These are phyloP conservation scores for Aureobasidium sp. DNA, from an alignment of 2,329 filamentous ascomycete species.

Conservation along the genomic window DNA sequence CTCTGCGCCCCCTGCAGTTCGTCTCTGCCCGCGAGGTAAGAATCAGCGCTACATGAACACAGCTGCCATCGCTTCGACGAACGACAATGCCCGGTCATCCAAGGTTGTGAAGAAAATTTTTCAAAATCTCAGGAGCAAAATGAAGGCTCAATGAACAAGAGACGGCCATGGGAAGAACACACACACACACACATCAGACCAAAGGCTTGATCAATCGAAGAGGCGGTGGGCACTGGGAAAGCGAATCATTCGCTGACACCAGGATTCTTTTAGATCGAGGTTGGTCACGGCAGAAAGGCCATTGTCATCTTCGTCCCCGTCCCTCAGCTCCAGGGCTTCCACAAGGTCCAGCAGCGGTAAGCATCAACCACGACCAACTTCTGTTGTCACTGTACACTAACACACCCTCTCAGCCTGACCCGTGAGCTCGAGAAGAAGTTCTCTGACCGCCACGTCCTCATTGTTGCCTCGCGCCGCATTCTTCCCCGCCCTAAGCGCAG, in stretches of 20 bases:
- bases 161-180: not conserved
- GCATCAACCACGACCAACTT: slow-evolving; percentile 29
- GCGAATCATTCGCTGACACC: slow-evolving; percentile 47
- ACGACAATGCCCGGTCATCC: slow-evolving; percentile 12
- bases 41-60: slow-evolving; percentile 26
- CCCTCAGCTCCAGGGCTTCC: slow-evolving; percentile 95
- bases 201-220: slow-evolving; percentile 32
- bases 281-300: slow-evolving; percentile 99
- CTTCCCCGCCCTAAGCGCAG: slow-evolving; percentile 98
- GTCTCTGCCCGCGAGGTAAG: slow-evolving; percentile 99
- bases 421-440: slow-evolving; percentile 99
- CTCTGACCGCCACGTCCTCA: slow-evolving; percentile 99
- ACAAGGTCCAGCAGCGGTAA: slow-evolving; percentile 99
- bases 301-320: slow-evolving; percentile 99
- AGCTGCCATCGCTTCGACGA: slow-evolving; percentile 14
- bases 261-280: slow-evolving; percentile 79
- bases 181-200: slow-evolving; percentile 10
- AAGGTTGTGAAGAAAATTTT: slow-evolving; percentile 7
- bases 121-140: slow-evolving; percentile 6
- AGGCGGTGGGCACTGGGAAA: slow-evolving; percentile 51
- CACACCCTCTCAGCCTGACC: slow-evolving; percentile 62
- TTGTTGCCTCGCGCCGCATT: slow-evolving; percentile 98
- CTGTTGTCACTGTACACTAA: slow-evolving; percentile 18
- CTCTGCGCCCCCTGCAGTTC: slow-evolving; percentile 96
- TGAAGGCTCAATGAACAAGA: slow-evolving; percentile 8